These are phyloP conservation scores for Talaromyces sp. DNA, from an alignment of 2,329 filamentous ascomycete genomes.

Conservation along the genomic window DNA sequence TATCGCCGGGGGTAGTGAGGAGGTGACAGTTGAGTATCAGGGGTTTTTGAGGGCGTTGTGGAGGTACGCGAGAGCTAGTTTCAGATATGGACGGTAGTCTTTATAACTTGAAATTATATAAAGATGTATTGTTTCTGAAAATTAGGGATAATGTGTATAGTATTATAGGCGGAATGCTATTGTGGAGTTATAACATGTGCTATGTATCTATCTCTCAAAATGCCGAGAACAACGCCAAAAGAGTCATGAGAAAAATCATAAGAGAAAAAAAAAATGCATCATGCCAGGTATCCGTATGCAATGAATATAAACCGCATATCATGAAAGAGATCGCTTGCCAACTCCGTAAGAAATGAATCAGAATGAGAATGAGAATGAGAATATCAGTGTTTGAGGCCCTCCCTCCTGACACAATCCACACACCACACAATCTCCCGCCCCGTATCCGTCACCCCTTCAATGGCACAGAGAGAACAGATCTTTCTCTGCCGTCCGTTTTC, in stretches of 20 bases:
- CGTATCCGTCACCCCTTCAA: constrained; percentile 35
- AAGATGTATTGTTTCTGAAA: neutral
- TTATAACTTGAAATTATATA: neutral
- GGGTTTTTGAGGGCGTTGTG: constrained; percentile 82
- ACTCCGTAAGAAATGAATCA: neutral
- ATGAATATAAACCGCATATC: neutral
- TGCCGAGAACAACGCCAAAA: neutral
- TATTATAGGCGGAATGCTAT: neutral
- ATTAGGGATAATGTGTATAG: neutral
- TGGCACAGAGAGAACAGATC: constrained; percentile 37
- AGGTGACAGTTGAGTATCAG: constrained; percentile 72
- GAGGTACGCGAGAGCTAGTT: constrained; percentile 80
- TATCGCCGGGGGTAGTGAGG: constrained; percentile 34
- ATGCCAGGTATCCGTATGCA: neutral
- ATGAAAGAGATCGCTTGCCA: neutral
- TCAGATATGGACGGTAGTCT: constrained; percentile 65
- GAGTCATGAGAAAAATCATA: neutral
- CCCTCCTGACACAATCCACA: constrained; percentile 30
- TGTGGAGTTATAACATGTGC: neutral
- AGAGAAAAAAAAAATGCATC: neutral
- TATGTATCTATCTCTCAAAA: neutral
- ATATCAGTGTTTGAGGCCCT: neutral
- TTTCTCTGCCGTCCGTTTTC: constrained; percentile 21
- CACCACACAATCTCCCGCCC: constrained; percentile 36
- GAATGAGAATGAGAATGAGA: neutral